Conservation (phyloP, 495 filamentous ascomycete species). For the Apodospora peruviana region DNA sequence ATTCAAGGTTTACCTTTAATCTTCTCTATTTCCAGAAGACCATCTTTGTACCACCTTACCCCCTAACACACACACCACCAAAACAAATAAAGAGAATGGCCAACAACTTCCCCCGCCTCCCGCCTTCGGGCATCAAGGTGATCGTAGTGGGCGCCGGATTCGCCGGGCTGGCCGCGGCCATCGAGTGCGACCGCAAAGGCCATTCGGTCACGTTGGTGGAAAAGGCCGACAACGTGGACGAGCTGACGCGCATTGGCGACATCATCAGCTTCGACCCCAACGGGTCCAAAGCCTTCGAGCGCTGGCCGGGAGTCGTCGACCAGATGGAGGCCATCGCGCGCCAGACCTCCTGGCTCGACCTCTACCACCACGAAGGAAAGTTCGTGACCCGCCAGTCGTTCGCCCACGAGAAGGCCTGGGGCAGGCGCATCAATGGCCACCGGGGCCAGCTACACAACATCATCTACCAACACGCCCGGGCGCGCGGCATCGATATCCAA, state of each 20-base stretch:
- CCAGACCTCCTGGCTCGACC: slow-evolving; percentile 30
- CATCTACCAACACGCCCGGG: slow-evolving; percentile 50
- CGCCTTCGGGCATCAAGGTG: slow-evolving; percentile 46
- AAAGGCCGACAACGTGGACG: slow-evolving; percentile 32
- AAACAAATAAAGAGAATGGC: slow-evolving; percentile 8
- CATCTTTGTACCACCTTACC: not conserved
- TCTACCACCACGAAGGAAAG: slow-evolving; percentile 26
- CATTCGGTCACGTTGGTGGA: slow-evolving; percentile 29
- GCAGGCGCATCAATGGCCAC: slow-evolving; percentile 50
- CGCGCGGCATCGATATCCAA: slow-evolving; percentile 51
- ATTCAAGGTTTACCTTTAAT: not conserved
- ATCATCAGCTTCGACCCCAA: slow-evolving; percentile 51
- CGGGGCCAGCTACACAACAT: slow-evolving; percentile 58
- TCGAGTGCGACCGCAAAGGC: slow-evolving; percentile 48
- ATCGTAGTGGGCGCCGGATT: slow-evolving; percentile 59
- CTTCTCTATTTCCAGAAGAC: not conserved
- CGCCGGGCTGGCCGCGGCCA: slow-evolving; percentile 54
- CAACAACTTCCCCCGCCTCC: slow-evolving; percentile 16
- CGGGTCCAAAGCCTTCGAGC: slow-evolving; percentile 38
- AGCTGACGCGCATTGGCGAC: slow-evolving; percentile 42
- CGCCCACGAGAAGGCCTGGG: slow-evolving; percentile 23
- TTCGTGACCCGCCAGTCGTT: slow-evolving; percentile 28
- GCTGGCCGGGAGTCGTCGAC: slow-evolving; percentile 44
- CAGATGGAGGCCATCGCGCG: slow-evolving; percentile 46
- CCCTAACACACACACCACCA: not conserved